These are phyloP conservation scores for Aspergillus steynii DNA, from an alignment of 495 filamentous ascomycete species.

Conservation along the genomic window DNA sequence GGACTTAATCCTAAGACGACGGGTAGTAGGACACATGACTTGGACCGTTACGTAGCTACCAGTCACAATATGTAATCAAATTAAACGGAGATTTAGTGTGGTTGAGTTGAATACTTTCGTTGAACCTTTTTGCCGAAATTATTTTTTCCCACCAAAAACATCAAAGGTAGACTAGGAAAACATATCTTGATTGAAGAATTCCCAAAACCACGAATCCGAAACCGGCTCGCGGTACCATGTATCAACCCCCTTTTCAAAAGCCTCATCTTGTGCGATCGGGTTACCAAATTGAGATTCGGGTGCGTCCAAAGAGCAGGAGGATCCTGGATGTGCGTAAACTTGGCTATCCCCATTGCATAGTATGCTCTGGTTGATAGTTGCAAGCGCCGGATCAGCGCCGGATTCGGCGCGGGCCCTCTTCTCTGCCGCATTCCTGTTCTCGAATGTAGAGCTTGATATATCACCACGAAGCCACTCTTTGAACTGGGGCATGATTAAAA, in stretches of 20 bases:
- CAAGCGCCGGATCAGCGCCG: not conserved
- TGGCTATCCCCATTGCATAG: not conserved
- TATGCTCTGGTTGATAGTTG: not conserved
- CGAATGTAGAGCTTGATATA: slow-evolving; percentile 4
- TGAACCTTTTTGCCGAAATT: too few species aligned
- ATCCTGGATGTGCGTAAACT: not conserved
- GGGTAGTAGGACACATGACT: too few species aligned
- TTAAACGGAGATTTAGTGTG: not conserved
- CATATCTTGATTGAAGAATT: slow-evolving; percentile 19
- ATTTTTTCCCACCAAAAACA: not conserved
- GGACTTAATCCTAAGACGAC: too few species aligned
- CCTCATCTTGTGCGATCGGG: not conserved
- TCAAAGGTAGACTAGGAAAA: slow-evolving; percentile 27
- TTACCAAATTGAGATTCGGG: slow-evolving; percentile 8
- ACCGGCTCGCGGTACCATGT: not conserved
- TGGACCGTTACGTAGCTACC: not conserved
- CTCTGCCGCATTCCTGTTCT: not conserved
- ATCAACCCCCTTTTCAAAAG: slow-evolving; percentile 3
- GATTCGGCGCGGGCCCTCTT: not conserved
- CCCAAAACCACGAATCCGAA: slow-evolving; percentile 16
- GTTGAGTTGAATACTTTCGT: not conserved
- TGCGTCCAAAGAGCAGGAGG: not conserved
- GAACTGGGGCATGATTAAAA: slow-evolving; percentile 17
- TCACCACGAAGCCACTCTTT: slow-evolving; percentile 6
- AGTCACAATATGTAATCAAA: not conserved